Base-by-base conservation (phyloP, 2,329 filamentous ascomycete genomes). In the Ceratocystis cacaofunesta region DNA sequence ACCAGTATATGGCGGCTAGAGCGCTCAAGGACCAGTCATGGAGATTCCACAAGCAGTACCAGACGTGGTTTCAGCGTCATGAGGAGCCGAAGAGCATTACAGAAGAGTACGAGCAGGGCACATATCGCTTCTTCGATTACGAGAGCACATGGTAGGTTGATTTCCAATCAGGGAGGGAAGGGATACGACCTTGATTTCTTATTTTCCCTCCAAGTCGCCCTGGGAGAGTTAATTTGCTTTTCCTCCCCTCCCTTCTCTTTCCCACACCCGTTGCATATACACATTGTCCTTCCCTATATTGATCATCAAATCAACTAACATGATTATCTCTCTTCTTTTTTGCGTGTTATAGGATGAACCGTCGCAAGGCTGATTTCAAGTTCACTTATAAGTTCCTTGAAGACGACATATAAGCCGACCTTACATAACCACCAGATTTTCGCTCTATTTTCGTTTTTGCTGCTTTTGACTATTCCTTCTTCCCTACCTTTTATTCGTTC, bases 1-100 rank as follows among this genome's bases (percentile, higher is more conserved):
- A 97, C 74, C 94, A 99, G 74, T 96, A 92, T 73, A 81, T 97
- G 67, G 91, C 94, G 1, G 94, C 94, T 15, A 96, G 95, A 76
- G 90, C 94, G n/a, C 79, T 99, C 63, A 99, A 99, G 78, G 89
- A 92, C 70, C 94, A 99, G 76, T 96, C 92, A 76, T 99, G 94
- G 94, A 84, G 94, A 66, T 99, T 99, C 75, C 94, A 99, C 78
- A 99, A 99, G 80, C 94, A 97, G 75, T 99, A 99, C 74, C 94
- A 96, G 76, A 99, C 94, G 1, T 99, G 94, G 94, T 99, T 99
- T 73, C 94, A 99, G 76, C 84, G 94, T 63, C 94, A 99, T 70
- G 94, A 99, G 73, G 94, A 99, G 78, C 94, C 94, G 19, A 99
- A 99, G 80, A 92, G 86, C 71, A 99, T 99, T 72, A 97, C 94